Evolutionary conservation across 228 moss, liverwort and hornwort species (phyloP).

Genomic region (Sphagnum magellanicum): DNA sequence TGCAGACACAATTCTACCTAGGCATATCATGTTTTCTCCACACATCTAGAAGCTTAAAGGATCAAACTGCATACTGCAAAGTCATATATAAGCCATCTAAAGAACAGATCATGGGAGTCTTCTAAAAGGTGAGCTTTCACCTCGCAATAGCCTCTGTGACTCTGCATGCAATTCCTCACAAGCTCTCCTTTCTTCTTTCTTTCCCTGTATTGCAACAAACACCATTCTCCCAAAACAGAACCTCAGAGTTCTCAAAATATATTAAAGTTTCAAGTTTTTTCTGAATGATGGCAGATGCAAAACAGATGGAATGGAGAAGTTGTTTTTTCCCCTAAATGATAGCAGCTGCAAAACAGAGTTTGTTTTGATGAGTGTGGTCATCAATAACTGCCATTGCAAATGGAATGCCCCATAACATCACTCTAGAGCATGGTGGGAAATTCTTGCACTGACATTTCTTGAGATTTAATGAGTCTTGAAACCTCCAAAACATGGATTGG

Average conservation of each 20-base stretch:
- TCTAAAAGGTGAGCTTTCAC: conserved; percentile 13
- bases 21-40: background rate
- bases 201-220: conserved; percentile 12
- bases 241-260: background rate
- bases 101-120: background rate
- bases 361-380: background rate
- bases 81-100: background rate
- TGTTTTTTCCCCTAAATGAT: background rate
- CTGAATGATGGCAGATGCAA: background rate
- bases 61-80: background rate
- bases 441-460: no score
- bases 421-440: no score
- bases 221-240: background rate
- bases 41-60: background rate
- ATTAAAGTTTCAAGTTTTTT: background rate
- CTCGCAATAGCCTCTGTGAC: conserved; percentile 80
- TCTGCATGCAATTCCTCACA: conserved; percentile 58
- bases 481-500: background rate
- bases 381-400: background rate
- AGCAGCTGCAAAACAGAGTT: background rate
- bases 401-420: no score
- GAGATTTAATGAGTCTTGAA: no score
- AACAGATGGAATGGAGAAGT: background rate
- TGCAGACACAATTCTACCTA: no score
- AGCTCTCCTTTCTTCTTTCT: conserved; percentile 40